phyloP scores from a whole-genome alignment of 1,284 basidiomycete genomes.

The Cystobasidium sp. region DNA sequence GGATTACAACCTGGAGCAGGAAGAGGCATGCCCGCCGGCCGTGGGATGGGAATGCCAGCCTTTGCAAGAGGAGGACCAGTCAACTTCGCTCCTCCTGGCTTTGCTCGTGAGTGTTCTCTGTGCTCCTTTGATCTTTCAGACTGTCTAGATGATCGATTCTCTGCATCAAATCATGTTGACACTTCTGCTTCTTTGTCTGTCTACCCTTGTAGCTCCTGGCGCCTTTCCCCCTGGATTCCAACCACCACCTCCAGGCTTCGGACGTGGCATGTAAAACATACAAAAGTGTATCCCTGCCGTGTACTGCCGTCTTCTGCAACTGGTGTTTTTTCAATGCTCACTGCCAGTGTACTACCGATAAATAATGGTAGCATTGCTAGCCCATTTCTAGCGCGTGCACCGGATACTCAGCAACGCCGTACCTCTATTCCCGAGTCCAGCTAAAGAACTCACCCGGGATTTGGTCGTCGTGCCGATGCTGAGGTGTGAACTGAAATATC shows the following conservation, averaged over 20 bases:
- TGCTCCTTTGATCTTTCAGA: not conserved
- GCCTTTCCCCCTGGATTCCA: constrained; percentile 39
- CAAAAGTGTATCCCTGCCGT: not conserved
- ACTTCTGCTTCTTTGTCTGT: not conserved
- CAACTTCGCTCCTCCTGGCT: constrained; percentile 39
- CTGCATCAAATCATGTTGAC: too few relatives aligned
- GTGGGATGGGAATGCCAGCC: constrained; percentile 75
- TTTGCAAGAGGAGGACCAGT: constrained; percentile 42
- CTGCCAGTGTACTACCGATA: too few relatives aligned
- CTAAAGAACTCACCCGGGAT: too few relatives aligned
- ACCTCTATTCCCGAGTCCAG: too few relatives aligned
- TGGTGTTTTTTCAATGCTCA: too few relatives aligned
- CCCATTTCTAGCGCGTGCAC: too few relatives aligned
- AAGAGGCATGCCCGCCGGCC: constrained; percentile 90
- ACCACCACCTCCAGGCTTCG: constrained; percentile 45
- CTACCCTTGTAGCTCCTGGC: constrained; percentile 19
- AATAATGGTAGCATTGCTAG: too few relatives aligned
- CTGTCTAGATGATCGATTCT: not conserved
- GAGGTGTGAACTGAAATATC: too few relatives aligned
- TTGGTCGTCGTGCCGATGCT: too few relatives aligned
- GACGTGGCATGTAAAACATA: constrained; percentile 20
- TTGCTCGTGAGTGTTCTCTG: constrained; percentile 26
- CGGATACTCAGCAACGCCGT: too few relatives aligned
- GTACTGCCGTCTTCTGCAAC: not conserved
- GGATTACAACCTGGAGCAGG: constrained; percentile 83